These are phyloP conservation scores for Chaetothyriales sp. DNA, from an alignment of 2,329 filamentous ascomycete species.

Conservation along the genomic window DNA sequence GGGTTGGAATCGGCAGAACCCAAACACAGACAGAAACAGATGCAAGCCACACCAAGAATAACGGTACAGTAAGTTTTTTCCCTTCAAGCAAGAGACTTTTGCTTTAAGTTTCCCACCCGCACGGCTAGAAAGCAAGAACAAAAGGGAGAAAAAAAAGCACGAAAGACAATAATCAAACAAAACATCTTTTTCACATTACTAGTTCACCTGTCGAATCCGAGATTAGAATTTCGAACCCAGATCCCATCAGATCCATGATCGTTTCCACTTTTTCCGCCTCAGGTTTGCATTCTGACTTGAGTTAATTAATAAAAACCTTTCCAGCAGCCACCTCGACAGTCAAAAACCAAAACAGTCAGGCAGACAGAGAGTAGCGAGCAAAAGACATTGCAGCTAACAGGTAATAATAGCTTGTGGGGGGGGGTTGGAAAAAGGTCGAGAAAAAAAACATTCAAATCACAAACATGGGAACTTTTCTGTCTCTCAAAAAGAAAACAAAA, in stretches of 20 bases:
- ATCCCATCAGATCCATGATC: not conserved
- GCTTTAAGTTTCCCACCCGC: not conserved
- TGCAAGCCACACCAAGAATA: not conserved
- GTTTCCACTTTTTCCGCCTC: not conserved
- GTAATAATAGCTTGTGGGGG: too few relatives aligned
- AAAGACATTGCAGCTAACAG: too few relatives aligned
- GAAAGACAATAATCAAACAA: not conserved
- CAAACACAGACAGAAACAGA: not conserved
- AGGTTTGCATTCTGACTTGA: too few relatives aligned
- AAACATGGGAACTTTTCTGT: too few relatives aligned
- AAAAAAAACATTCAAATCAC: too few relatives aligned
- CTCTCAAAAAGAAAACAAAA: too few relatives aligned
- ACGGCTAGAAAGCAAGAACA: not conserved
- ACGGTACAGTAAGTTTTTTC: too few relatives aligned
- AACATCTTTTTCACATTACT: not conserved
- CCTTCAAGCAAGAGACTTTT: not conserved
- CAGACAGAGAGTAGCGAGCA: too few relatives aligned
- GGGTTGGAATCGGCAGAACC: not conserved
- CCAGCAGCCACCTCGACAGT: too few relatives aligned
- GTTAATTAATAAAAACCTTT: not conserved
- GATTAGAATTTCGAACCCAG: not conserved
- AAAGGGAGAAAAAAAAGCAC: not conserved
- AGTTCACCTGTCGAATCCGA: not conserved
- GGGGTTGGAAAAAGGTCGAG: too few relatives aligned
- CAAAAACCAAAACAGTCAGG: too few relatives aligned